Evolutionary conservation across 768 basidiomycete genomes (phyloP).

Genomic region (Leucocoprinus birnbaumii): DNA sequence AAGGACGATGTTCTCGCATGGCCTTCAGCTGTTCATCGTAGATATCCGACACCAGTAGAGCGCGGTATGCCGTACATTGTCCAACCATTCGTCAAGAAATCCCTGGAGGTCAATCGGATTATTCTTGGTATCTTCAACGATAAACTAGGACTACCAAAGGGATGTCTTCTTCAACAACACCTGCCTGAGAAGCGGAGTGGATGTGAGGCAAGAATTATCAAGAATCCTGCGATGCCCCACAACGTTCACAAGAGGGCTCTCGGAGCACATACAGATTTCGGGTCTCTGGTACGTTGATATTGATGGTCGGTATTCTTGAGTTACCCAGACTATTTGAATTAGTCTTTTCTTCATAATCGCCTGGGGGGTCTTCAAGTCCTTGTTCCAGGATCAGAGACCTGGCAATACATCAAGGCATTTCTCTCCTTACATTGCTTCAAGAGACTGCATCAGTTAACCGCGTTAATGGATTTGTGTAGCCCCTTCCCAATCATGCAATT

Average conservation of each 20-base stretch:
- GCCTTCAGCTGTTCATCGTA: constrained; percentile 48
- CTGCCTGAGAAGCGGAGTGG: constrained; percentile 43
- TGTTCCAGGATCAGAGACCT: constrained; percentile 54
- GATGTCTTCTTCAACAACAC: constrained; percentile 43
- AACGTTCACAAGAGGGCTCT: constrained; percentile 38
- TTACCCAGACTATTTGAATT: constrained; percentile 26
- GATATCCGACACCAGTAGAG: constrained; percentile 54
- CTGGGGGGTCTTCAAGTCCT: constrained; percentile 72
- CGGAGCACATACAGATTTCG: constrained; percentile 74
- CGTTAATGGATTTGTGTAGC: constrained; percentile 23
- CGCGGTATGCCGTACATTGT: constrained; percentile 47
- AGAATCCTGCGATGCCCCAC: constrained; percentile 36
- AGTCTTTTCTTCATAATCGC: constrained; percentile 69
- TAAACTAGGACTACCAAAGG: constrained; percentile 48
- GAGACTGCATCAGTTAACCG: background rate
- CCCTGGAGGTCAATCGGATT: constrained; percentile 50
- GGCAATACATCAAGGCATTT: constrained; percentile 66
- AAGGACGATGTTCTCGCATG: constrained; percentile 69
- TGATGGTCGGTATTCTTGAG: constrained; percentile 27
- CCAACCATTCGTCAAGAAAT: constrained; percentile 53
- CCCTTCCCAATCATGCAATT: constrained; percentile 53
- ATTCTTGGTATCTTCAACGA: constrained; percentile 57
- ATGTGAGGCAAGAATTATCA: constrained; percentile 56
- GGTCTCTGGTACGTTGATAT: constrained; percentile 50
- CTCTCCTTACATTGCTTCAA: background rate